A percentile compares a stretch with the other conserved stretches of the same genome.
Evolutionary conservation across 2,329 filamentous ascomycete species (phyloP).

Genomic region (Lasiodiplodia citricola): DNA sequence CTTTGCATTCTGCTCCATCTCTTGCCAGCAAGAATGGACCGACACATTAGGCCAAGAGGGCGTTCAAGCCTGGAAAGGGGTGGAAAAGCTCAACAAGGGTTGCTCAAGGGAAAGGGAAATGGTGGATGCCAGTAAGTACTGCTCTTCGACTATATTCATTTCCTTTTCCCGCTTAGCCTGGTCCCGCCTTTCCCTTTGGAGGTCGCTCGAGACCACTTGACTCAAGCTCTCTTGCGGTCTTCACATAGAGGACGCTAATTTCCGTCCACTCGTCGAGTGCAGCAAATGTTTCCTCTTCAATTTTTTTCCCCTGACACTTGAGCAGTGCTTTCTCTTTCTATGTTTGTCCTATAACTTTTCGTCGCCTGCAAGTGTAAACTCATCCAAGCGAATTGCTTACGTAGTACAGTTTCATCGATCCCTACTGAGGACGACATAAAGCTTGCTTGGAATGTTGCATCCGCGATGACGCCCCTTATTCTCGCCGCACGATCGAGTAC

Average conservation of each 20-base stretch:
- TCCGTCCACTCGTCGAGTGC: no score
- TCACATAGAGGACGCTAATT: not conserved
- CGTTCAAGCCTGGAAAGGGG: constrained; percentile 40
- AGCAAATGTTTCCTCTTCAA: not conserved
- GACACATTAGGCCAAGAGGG: constrained; percentile 33
- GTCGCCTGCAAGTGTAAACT: not conserved
- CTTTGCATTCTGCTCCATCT: constrained; percentile 50
- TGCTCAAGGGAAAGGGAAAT: constrained; percentile 39
- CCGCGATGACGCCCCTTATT: not conserved
- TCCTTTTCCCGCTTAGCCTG: not conserved
- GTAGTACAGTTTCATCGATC: constrained; percentile 1
- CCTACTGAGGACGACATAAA: constrained; percentile 19
- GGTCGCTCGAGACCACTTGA: not conserved
- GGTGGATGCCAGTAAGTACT: constrained; percentile 22
- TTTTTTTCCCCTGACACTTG: not conserved
- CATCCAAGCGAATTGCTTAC: not conserved
- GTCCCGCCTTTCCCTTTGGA: not conserved
- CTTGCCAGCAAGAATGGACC: constrained; percentile 46
- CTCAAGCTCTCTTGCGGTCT: not conserved
- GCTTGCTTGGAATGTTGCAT: constrained; percentile 12
- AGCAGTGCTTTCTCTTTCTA: not conserved
- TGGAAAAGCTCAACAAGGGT: constrained; percentile 41
- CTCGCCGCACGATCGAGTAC: constrained; percentile 36
- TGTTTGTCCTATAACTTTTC: not conserved
- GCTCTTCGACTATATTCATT: not conserved